These are phyloP conservation scores for Solanum chacoense DNA, from an alignment of 305 asterid genomes.

Conservation along the genomic window DNA sequence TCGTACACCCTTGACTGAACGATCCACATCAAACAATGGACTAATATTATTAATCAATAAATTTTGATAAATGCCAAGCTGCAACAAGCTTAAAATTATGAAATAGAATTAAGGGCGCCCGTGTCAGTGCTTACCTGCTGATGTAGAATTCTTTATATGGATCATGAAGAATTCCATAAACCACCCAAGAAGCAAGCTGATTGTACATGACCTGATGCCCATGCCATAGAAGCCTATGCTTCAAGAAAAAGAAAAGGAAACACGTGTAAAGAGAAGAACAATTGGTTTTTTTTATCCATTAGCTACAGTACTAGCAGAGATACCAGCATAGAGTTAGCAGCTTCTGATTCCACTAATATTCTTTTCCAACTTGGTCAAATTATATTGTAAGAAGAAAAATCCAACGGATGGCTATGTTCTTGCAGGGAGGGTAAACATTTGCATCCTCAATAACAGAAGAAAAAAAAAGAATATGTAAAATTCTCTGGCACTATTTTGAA, in stretches of 20 bases:
- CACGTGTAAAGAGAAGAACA: background rate
- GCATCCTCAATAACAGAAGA: background rate
- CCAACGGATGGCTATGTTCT: background rate
- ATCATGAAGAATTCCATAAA: slow-evolving; percentile 92
- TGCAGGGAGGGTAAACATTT: background rate
- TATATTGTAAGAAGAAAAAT: background rate
- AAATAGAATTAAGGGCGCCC: background rate
- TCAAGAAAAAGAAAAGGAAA: background rate
- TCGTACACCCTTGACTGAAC: background rate
- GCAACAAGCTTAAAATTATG: background rate
- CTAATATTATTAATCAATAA: background rate
- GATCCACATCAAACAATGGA: background rate
- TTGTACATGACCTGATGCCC: slow-evolving; percentile 97
- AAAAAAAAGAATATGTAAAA: background rate
- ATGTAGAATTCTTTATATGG: slow-evolving; percentile 84
- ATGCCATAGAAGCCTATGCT: slow-evolving; percentile 87
- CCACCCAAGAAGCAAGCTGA: slow-evolving; percentile 96
- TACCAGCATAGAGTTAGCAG: background rate
- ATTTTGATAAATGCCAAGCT: background rate
- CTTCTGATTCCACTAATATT: background rate
- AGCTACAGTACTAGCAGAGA: background rate
- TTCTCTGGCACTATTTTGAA: background rate
- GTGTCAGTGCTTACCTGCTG: slow-evolving; percentile 37
- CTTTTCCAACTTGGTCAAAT: background rate
- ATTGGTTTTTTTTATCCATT: background rate